phyloP scores from a whole-genome alignment of 2,329 filamentous ascomycete genomes.

The Penicillium oxalicum region DNA sequence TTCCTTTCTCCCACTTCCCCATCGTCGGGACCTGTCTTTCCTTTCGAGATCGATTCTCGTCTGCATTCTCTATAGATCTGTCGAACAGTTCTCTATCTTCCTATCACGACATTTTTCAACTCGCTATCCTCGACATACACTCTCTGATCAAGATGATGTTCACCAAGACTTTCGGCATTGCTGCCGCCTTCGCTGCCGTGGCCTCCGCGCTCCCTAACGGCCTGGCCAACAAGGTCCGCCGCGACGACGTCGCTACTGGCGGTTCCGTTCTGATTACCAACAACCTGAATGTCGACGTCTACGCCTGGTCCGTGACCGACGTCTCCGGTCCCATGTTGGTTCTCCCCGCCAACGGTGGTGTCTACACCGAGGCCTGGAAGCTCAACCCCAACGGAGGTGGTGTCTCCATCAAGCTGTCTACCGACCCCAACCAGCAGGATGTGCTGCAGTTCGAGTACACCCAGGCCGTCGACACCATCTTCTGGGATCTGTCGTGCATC shows the following conservation, averaged over 20 bases:
- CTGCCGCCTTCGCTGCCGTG: slow-evolving; percentile 29
- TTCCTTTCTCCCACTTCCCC: too few relatives aligned
- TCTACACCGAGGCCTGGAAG: slow-evolving; percentile 31
- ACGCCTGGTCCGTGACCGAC: slow-evolving; percentile 38
- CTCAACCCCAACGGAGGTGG: slow-evolving; percentile 36
- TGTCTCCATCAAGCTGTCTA: slow-evolving; percentile 40
- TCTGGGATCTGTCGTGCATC: slow-evolving; percentile 39
- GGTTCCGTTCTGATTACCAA: slow-evolving; percentile 36
- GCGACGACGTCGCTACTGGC: slow-evolving; percentile 15
- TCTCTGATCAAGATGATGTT: slow-evolving; percentile 31
- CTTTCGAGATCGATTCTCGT: slow-evolving; percentile 24
- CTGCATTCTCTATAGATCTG: slow-evolving; percentile 19
- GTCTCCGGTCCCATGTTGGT: slow-evolving; percentile 31
- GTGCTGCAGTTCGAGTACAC: slow-evolving; percentile 43
- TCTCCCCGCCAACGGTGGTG: slow-evolving; percentile 29
- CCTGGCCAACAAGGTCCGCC: slow-evolving; percentile 18
- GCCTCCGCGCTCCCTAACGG: slow-evolving; percentile 26
- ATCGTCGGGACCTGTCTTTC: slow-evolving; percentile 11
- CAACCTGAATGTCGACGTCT: slow-evolving; percentile 33
- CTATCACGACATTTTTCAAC: slow-evolving; percentile 2
- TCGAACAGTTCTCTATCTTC: slow-evolving; percentile 14
- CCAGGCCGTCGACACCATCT: slow-evolving; percentile 27
- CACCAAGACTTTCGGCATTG: slow-evolving; percentile 31
- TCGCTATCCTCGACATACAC: not conserved
- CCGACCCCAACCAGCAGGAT: slow-evolving; percentile 24